phyloP scores from a whole-genome alignment of 345 rosid genomes.

The Brassica incana region DNA sequence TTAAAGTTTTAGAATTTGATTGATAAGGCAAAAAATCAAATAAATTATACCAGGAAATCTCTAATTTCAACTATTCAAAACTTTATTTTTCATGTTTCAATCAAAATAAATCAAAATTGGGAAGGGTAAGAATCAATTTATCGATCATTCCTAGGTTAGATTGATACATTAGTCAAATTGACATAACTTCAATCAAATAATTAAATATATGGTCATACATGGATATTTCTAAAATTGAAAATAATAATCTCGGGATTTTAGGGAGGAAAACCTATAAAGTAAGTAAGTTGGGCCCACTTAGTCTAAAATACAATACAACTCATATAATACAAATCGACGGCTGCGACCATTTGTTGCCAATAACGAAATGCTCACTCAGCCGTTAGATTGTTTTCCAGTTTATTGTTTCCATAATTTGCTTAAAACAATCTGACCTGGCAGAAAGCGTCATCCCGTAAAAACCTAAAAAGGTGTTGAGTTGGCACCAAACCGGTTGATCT shows the following conservation, averaged over 20 bases:
- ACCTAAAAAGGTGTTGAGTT: slow-evolving; percentile 47
- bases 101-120: background rate
- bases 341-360: slow-evolving; percentile 18
- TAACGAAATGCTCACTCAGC: slow-evolving; percentile 14
- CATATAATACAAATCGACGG: slow-evolving; percentile 35
- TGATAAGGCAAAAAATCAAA: background rate
- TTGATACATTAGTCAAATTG: slow-evolving; percentile 15
- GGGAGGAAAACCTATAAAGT: slow-evolving; percentile 30
- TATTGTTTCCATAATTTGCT: background rate
- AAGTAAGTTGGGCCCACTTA: slow-evolving; percentile 40
- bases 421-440: slow-evolving; percentile 57
- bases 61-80: background rate
- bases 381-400: slow-evolving; percentile 43
- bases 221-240: slow-evolving; percentile 8
- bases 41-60: background rate
- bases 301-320: slow-evolving; percentile 24
- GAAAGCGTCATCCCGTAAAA: slow-evolving; percentile 40
- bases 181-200: slow-evolving; percentile 5
- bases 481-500: slow-evolving; percentile 57
- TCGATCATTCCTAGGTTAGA: background rate
- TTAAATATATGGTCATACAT: background rate
- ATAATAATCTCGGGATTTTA: background rate
- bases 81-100: background rate
- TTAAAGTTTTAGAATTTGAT: background rate
- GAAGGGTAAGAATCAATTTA: background rate